Conservation (phyloP, 1,284 basidiomycete genomes). For the Wallemia hederae region DNA sequence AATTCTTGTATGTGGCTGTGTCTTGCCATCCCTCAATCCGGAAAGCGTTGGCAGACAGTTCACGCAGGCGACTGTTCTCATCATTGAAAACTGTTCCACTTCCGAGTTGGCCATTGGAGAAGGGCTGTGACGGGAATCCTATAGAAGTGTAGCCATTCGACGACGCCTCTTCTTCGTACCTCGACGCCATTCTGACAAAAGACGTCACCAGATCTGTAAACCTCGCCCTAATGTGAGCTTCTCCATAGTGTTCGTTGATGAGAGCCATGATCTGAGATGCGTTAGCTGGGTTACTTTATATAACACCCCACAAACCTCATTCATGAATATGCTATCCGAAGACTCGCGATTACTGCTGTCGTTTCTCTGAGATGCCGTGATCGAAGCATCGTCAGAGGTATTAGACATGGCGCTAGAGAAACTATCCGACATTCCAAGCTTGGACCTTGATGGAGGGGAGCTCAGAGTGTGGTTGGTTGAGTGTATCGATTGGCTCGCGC, state of each 20-base stretch:
- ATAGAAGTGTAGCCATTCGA: conserved; percentile 32
- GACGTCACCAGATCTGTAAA: conserved; percentile 44
- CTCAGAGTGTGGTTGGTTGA: background rate
- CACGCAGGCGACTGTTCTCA: conserved; percentile 26
- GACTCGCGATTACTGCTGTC: conserved; percentile 29
- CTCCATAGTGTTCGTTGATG: conserved; percentile 44
- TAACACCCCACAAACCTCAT: conserved; percentile 34
- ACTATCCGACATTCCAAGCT: background rate
- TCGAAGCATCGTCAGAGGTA: background rate
- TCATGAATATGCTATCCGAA: conserved; percentile 58
- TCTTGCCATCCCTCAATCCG: conserved; percentile 52
- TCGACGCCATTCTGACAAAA: conserved; percentile 42
- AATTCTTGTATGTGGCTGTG: conserved; percentile 35
- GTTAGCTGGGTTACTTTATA: background rate
- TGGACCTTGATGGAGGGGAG: background rate
- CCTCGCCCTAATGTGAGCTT: conserved; percentile 40
- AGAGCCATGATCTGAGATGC: conserved; percentile 30
- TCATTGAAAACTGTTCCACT: conserved; percentile 39
- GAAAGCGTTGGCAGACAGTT: conserved; percentile 34
- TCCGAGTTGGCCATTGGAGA: conserved; percentile 27
- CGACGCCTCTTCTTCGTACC: conserved; percentile 38
- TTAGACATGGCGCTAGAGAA: background rate
- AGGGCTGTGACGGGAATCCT: conserved; percentile 25
- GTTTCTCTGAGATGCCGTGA: conserved; percentile 19
- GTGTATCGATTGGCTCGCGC: background rate